Percentiles rank a stretch among this genome's conserved stretches.
These are phyloP conservation scores for Singerocomus inundabilis DNA, from an alignment of 1,284 basidiomycete species.

Conservation along the genomic window DNA sequence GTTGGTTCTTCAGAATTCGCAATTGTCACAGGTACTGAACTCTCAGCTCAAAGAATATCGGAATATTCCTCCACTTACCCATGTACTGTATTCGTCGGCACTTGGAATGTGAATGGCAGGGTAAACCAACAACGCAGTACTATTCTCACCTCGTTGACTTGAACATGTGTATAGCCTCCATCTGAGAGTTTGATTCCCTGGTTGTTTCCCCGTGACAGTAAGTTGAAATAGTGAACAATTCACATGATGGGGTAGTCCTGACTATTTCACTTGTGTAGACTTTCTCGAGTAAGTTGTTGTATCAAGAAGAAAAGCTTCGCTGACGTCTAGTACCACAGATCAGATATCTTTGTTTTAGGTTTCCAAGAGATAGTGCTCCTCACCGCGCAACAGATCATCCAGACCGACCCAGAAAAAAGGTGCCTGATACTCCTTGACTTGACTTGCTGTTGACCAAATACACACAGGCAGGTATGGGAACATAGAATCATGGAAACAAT, in stretches of 20 bases:
- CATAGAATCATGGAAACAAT: conserved; percentile 78
- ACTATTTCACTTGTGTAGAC: conserved; percentile 36
- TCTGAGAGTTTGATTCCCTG: conserved; percentile 85
- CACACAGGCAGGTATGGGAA: conserved; percentile 81
- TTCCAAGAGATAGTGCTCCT: conserved; percentile 99
- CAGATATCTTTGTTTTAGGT: conserved; percentile 88
- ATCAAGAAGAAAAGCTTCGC: background rate
- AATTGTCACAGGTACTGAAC: background rate
- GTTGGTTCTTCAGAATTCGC: conserved; percentile 33
- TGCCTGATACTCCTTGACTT: conserved; percentile 25
- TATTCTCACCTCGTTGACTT: conserved; percentile 12
- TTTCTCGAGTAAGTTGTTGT: conserved; percentile 53
- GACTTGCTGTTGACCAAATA: background rate
- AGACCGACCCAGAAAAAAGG: conserved; percentile 95
- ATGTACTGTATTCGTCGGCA: conserved; percentile 83
- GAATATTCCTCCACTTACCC: conserved; percentile 84
- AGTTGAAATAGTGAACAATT: conserved; percentile 29
- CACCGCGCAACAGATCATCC: conserved; percentile 94
- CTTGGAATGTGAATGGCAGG: conserved; percentile 95
- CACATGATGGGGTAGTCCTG: conserved; percentile 1
- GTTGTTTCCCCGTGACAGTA: conserved; percentile 82
- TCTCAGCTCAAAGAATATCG: conserved; percentile 47
- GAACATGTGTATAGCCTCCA: conserved; percentile 50
- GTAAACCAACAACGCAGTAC: conserved; percentile 40
- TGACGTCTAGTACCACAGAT: conserved; percentile 45